These are phyloP conservation scores for Neonectria hederae DNA, from an alignment of 2,329 filamentous ascomycete genomes.

Conservation along the genomic window DNA sequence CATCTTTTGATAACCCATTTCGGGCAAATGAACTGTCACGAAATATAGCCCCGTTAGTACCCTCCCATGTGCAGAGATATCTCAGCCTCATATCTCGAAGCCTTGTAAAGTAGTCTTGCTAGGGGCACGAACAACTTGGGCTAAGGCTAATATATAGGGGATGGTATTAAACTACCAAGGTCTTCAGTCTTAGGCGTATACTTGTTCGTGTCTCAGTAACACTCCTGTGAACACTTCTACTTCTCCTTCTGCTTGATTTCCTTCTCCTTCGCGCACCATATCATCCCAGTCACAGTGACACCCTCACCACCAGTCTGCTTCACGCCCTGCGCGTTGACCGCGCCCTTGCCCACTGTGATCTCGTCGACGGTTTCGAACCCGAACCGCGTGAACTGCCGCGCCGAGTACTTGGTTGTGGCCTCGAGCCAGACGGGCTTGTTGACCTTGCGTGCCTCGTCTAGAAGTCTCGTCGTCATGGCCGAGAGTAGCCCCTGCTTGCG, in stretches of 20 bases:
- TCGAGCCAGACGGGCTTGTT: conserved; percentile 24
- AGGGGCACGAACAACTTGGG: too few relatives aligned
- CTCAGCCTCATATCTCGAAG: not conserved
- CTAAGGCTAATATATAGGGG: too few relatives aligned
- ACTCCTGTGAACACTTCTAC: not conserved
- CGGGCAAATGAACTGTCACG: too few relatives aligned
- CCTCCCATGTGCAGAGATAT: not conserved
- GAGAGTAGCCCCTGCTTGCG: conserved; percentile 16
- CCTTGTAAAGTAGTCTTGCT: too few relatives aligned
- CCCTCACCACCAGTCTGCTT: conserved; percentile 21
- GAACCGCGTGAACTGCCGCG: conserved; percentile 15
- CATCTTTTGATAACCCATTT: conserved; percentile 13
- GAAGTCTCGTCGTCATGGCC: conserved; percentile 4
- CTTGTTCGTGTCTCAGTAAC: too few relatives aligned
- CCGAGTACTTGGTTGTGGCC: conserved; percentile 22
- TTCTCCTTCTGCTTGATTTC: not conserved
- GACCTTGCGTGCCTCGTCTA: conserved; percentile 8
- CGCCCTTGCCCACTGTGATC: conserved; percentile 19
- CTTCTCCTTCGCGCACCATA: conserved; percentile 24
- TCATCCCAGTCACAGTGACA: conserved; percentile 21
- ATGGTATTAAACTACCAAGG: too few relatives aligned
- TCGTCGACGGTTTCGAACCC: conserved; percentile 23
- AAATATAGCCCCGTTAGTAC: not conserved
- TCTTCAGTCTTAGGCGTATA: too few relatives aligned
- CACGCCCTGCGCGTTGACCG: conserved; percentile 13